Conservation (phyloP, 306 rosid genomes). For the Lathyrus sativus region DNA sequence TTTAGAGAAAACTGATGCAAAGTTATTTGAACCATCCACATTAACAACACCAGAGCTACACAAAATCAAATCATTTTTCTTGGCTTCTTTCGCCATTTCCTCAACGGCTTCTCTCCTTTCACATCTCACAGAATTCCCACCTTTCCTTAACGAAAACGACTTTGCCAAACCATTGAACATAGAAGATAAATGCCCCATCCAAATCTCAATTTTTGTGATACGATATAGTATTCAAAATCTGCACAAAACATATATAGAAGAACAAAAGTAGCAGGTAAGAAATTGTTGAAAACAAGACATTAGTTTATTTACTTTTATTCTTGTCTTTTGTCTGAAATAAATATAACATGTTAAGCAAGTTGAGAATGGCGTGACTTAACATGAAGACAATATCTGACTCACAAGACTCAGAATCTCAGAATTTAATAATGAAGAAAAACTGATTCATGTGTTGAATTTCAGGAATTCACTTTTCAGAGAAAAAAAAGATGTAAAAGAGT, state of each 20-base stretch:
- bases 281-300: background rate
- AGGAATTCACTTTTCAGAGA: conserved; percentile 22
- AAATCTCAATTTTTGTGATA: conserved; percentile 10
- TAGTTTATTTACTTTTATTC: background rate
- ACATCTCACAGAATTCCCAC: conserved; percentile 43
- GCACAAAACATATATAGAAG: conserved; percentile 29
- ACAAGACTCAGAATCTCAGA: conserved; percentile 63
- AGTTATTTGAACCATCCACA: conserved; percentile 66
- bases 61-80: conserved; percentile 67
- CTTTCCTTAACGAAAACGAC: conserved; percentile 61
- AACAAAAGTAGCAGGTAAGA: conserved; percentile 43
- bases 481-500: conserved; percentile 1
- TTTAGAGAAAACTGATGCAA: conserved; percentile 75
- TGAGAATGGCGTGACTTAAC: conserved; percentile 49
- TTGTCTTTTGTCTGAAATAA: conserved; percentile 35
- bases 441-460: conserved; percentile 43
- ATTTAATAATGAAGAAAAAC: conserved; percentile 43
- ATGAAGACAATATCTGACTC: conserved; percentile 68
- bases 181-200: conserved; percentile 74
- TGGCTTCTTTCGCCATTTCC: conserved; percentile 78
- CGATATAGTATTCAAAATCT: conserved; percentile 42
- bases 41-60: conserved; percentile 59
- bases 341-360: conserved; percentile 46
- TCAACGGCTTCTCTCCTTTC: conserved; percentile 75
- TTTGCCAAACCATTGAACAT: conserved; percentile 74